Evolutionary conservation across 345 rosid genomes (phyloP).

Genomic region (Boechera stricta): DNA sequence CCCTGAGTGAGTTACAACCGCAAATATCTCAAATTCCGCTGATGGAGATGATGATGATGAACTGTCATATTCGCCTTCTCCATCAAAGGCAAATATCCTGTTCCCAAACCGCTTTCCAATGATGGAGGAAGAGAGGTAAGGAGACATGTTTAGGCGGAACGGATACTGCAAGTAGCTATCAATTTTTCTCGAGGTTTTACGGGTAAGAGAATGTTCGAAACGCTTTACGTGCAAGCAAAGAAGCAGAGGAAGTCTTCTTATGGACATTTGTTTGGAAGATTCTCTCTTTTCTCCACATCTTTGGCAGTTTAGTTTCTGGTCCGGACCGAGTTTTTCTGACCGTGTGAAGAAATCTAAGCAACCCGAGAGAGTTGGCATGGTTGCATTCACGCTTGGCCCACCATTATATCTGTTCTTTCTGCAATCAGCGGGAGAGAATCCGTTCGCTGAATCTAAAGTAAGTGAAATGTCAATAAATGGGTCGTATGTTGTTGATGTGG

Average conservation of each 20-base stretch:
- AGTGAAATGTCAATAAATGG: constrained; percentile 93
- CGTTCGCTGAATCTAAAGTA: constrained; percentile 60
- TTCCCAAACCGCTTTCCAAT: constrained; percentile 75
- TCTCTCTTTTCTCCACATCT: constrained; percentile 79
- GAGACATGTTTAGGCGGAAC: constrained; percentile 74
- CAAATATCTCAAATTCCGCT: constrained; percentile 81
- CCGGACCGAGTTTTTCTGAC: constrained; percentile 82
- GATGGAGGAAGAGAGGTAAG: constrained; percentile 80
- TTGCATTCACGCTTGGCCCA: constrained; percentile 43
- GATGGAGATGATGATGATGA: constrained; percentile 43
- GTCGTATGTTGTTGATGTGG: constrained; percentile 86
- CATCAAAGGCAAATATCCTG: constrained; percentile 63
- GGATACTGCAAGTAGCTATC: constrained; percentile 89
- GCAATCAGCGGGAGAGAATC: constrained; percentile 42
- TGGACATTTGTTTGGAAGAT: constrained; percentile 87
- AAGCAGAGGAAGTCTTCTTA: constrained; percentile 83
- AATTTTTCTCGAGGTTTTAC: constrained; percentile 72
- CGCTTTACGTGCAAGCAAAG: constrained; percentile 88
- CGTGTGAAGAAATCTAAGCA: constrained; percentile 85
- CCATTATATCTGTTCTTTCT: constrained; percentile 35
- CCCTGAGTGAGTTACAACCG: constrained; percentile 84
- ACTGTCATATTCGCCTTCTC: constrained; percentile 56
- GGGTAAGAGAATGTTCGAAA: constrained; percentile 74
- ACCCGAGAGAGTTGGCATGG: constrained; percentile 68
- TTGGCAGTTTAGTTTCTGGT: constrained; percentile 88